phyloP scores from a whole-genome alignment of 768 basidiomycete species.

The Obba rivulosa region DNA sequence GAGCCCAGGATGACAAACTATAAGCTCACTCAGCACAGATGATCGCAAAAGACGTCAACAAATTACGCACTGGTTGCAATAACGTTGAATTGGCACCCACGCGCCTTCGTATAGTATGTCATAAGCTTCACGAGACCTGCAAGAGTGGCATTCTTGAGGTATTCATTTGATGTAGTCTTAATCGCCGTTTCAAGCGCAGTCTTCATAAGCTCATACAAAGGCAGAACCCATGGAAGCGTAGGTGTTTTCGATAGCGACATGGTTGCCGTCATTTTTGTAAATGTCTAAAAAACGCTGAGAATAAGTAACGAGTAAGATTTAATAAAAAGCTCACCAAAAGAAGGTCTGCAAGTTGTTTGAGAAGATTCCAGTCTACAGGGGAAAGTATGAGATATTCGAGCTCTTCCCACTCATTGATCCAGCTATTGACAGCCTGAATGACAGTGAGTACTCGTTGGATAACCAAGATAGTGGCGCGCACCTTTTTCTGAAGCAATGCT shows the following conservation, averaged over 20 bases:
- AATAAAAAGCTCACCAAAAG: conserved; percentile 1
- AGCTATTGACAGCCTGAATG: conserved; percentile 27
- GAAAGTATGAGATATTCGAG: conserved; percentile 11
- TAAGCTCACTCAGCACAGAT: neutral
- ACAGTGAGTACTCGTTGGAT: neutral
- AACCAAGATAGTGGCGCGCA: conserved; percentile 11
- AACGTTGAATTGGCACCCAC: conserved; percentile 20
- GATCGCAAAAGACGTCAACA: neutral
- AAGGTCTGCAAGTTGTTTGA: neutral
- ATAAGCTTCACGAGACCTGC: conserved; percentile 23
- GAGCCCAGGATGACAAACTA: conserved; percentile 25
- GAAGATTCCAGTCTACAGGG: conserved; percentile 4
- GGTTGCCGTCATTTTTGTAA: conserved; percentile 24
- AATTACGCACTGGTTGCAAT: conserved; percentile 24
- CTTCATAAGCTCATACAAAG: conserved; percentile 25
- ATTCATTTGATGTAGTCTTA: neutral
- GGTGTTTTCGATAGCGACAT: conserved; percentile 22
- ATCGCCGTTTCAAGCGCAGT: conserved; percentile 11
- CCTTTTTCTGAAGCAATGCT: conserved; percentile 20
- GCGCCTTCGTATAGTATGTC: conserved; percentile 21
- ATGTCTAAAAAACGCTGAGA: conserved; percentile 16
- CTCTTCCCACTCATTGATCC: conserved; percentile 19
- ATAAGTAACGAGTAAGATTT: neutral
- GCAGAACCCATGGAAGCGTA: conserved; percentile 28
- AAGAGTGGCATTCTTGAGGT: conserved; percentile 16